Percentiles rank a stretch among this genome's conserved stretches.
Evolutionary conservation across 495 filamentous ascomycete species (phyloP).

Genomic region (Aspergillus heteromorphus): DNA sequence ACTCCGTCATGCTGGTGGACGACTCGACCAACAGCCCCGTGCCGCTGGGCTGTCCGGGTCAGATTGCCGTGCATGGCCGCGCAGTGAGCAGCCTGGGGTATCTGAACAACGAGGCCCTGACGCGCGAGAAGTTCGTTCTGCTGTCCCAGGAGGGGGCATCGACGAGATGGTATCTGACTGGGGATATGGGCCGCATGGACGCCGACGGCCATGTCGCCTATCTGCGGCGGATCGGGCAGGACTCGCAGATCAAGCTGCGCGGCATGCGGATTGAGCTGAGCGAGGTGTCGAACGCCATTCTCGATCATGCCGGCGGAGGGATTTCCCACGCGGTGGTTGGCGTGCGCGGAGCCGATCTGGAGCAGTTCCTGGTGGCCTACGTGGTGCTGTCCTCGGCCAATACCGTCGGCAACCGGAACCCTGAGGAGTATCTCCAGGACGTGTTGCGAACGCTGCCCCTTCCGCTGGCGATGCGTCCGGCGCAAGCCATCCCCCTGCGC

Average conservation of each 20-base stretch:
- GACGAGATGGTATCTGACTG: constrained; percentile 16
- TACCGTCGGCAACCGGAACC: background rate
- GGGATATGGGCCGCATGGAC: constrained; percentile 14
- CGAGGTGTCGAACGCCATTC: constrained; percentile 35
- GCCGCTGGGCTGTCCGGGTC: constrained; percentile 41
- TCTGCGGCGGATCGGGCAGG: constrained; percentile 24
- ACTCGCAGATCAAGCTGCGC: constrained; percentile 42
- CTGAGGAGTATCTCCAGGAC: background rate
- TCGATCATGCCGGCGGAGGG: constrained; percentile 15
- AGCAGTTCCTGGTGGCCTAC: constrained; percentile 25
- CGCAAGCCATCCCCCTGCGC: constrained; percentile 15
- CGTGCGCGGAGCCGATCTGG: constrained; percentile 10
- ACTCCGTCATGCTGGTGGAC: constrained; percentile 35
- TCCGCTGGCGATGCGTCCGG: constrained; percentile 30
- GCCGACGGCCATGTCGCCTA: constrained; percentile 25
- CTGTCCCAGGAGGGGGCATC: too few relatives aligned
- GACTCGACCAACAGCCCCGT: constrained; percentile 31
- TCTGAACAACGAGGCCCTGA: constrained; percentile 34
- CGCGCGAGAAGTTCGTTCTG: constrained; percentile 19
- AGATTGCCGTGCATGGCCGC: constrained; percentile 34
- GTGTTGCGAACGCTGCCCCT: constrained; percentile 12
- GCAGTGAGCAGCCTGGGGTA: constrained; percentile 36
- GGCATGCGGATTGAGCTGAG: constrained; percentile 43
- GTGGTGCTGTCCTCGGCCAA: constrained; percentile 10
- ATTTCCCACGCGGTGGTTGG: constrained; percentile 26